Evolutionary conservation across 495 filamentous ascomycete genomes (phyloP).

Genomic region (Aspergillus indologenus): DNA sequence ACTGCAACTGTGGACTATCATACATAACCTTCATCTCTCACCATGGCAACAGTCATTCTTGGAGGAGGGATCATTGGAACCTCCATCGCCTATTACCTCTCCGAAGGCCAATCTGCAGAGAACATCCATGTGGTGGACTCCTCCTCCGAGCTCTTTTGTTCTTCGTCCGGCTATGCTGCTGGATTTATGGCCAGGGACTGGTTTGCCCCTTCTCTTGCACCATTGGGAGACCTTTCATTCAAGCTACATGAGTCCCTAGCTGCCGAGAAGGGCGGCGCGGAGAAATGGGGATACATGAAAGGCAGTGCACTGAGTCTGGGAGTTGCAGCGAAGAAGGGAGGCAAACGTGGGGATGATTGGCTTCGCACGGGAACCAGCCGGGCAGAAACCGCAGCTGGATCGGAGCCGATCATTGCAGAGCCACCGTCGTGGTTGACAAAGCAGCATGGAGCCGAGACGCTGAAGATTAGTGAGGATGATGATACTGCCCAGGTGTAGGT

Average conservation of each 20-base stretch:
- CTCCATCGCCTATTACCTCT: conserved; percentile 74
- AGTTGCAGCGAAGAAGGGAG: conserved; percentile 24
- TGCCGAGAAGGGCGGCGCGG: conserved; percentile 52
- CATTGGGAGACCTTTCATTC: conserved; percentile 66
- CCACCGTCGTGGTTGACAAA: conserved; percentile 59
- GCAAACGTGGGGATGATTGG: conserved; percentile 57
- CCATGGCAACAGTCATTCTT: conserved; percentile 64
- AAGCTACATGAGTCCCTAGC: conserved; percentile 64
- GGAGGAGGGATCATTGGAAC: conserved; percentile 76
- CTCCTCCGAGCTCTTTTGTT: conserved; percentile 61
- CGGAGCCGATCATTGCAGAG: conserved; percentile 9
- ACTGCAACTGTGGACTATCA: too few species aligned
- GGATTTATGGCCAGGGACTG: conserved; percentile 77
- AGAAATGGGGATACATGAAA: conserved; percentile 66
- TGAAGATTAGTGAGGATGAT: conserved; percentile 60
- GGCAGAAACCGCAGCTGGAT: conserved; percentile 50
- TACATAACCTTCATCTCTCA: too few species aligned
- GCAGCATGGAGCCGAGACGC: conserved; percentile 46
- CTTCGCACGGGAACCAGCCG: conserved; percentile 59
- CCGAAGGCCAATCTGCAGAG: conserved; percentile 39
- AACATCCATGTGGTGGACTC: conserved; percentile 70
- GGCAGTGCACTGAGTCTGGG: conserved; percentile 59
- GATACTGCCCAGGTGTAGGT: conserved; percentile 65
- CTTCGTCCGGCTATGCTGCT: conserved; percentile 69
- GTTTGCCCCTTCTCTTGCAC: conserved; percentile 53